Percentiles rank a stretch among this genome's conserved stretches.
Conservation (phyloP, 2,329 filamentous ascomycete species). For the Trichoderma afroharzianum region DNA sequence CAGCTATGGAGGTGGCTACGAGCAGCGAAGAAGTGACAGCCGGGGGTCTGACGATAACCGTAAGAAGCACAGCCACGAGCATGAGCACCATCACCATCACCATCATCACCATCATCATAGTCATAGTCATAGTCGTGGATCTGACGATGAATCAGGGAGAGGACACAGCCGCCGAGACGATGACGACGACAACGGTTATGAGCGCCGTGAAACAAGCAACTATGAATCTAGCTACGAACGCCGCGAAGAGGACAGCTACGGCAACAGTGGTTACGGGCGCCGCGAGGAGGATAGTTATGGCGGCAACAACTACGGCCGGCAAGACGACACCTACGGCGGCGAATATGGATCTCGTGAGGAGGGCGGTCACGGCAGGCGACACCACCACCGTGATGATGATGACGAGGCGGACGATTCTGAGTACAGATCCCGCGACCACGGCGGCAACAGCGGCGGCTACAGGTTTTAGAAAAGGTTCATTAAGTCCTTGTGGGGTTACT, state of each 20-base stretch:
- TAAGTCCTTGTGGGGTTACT: background rate
- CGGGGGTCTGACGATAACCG: slow-evolving; percentile 23
- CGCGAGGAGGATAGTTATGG: slow-evolving; percentile 25
- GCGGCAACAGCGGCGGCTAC: slow-evolving; percentile 1
- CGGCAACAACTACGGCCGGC: slow-evolving; percentile 6
- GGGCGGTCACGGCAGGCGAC: slow-evolving; percentile 14
- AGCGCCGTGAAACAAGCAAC: slow-evolving; percentile 21
- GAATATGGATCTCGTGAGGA: slow-evolving; percentile 21
- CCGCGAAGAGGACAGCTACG: slow-evolving; percentile 21
- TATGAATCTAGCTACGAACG: slow-evolving; percentile 23
- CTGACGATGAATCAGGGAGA: slow-evolving; percentile 6
- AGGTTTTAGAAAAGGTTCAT: background rate
- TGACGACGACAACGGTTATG: slow-evolving; percentile 22
- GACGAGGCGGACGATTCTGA: slow-evolving; percentile 20
- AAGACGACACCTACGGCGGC: slow-evolving; percentile 19
- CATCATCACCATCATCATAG: slow-evolving; percentile 3
- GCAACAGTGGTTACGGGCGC: slow-evolving; percentile 22
- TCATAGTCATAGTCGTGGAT: background rate
- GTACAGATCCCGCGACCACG: slow-evolving; percentile 28
- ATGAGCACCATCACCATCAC: background rate
- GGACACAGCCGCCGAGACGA: slow-evolving; percentile 23
- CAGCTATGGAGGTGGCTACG: slow-evolving; percentile 27
- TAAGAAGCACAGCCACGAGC: slow-evolving; percentile 9
- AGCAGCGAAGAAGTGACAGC: slow-evolving; percentile 20
- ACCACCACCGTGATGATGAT: slow-evolving; percentile 15